Conservation (phyloP, 2,329 filamentous ascomycete genomes). For the Aspergillus sp. region DNA sequence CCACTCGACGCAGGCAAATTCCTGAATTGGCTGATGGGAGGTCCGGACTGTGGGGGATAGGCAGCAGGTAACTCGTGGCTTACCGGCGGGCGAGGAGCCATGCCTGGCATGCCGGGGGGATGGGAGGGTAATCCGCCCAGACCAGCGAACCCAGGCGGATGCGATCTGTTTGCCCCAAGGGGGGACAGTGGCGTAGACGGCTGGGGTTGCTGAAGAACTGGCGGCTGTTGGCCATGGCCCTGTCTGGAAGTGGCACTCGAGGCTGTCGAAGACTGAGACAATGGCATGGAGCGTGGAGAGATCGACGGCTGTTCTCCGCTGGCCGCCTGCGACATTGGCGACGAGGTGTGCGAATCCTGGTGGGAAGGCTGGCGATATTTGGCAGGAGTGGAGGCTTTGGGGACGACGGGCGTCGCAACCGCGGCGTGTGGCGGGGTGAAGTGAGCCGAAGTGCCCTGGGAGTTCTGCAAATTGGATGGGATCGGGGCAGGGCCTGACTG, state of each 20-base stretch:
- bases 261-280: slow-evolving; percentile 56
- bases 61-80: slow-evolving; percentile 46
- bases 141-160: slow-evolving; percentile 40
- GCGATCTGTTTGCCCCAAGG: slow-evolving; percentile 51
- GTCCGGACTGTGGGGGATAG: slow-evolving; percentile 44
- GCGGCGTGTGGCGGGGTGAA: slow-evolving; percentile 71
- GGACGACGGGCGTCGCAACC: slow-evolving; percentile 68
- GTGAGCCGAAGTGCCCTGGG: slow-evolving; percentile 40
- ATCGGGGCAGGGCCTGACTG: slow-evolving; percentile 47
- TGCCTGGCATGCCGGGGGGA: slow-evolving; percentile 45
- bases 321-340: slow-evolving; percentile 47
- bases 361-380: slow-evolving; percentile 70
- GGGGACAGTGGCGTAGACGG: slow-evolving; percentile 57
- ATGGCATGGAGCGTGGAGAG: slow-evolving; percentile 52
- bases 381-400: slow-evolving; percentile 73
- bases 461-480: slow-evolving; percentile 44
- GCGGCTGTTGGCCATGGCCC: slow-evolving; percentile 38
- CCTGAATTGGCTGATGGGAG: slow-evolving; percentile 47
- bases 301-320: slow-evolving; percentile 49
- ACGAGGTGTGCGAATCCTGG: slow-evolving; percentile 60
- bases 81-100: slow-evolving; percentile 44
- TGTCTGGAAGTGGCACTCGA: slow-evolving; percentile 57
- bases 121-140: slow-evolving; percentile 46
- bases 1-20: slow-evolving; percentile 43
- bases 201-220: slow-evolving; percentile 48